Conservation (phyloP, 225 moss, liverwort and hornwort genomes). For the Pleurozium schreberi region DNA sequence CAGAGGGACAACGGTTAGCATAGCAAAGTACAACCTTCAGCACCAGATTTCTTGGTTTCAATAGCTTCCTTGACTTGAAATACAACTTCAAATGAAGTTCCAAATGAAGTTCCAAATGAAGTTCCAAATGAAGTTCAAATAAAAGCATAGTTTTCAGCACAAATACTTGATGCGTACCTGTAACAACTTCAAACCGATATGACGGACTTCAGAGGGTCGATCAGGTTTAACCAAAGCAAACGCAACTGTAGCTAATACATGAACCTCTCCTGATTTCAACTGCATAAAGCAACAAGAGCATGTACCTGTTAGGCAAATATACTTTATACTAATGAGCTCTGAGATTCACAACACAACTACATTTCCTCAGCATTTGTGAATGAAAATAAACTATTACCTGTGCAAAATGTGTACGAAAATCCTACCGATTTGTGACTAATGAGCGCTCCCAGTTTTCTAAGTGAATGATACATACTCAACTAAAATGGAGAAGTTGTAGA, state of each 20-base stretch:
- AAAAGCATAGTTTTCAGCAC: background rate
- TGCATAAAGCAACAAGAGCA: conserved; percentile 13
- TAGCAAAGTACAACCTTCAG: background rate
- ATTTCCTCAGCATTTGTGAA: background rate
- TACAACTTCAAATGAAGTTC: background rate
- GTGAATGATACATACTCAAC: background rate
- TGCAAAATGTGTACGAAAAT: background rate
- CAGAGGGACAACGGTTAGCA: background rate
- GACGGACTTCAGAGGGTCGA: conserved; percentile 63
- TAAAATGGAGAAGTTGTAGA: background rate
- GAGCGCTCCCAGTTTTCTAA: background rate
- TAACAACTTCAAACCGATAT: conserved; percentile 77
- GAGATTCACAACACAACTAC: background rate
- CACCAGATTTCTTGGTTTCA: background rate
- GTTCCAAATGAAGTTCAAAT: background rate
- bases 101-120: background rate
- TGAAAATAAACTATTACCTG: background rate
- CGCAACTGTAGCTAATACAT: conserved; percentile 58
- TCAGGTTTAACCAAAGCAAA: conserved; percentile 63
- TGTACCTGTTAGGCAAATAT: background rate
- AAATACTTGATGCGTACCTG: conserved; percentile 39
- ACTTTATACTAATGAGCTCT: background rate
- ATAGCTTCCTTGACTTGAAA: background rate
- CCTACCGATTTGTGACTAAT: background rate
- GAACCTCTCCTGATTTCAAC: conserved; percentile 85